Conservation (phyloP, 306 rosid genomes). For the Gastrolobium bilobum region DNA sequence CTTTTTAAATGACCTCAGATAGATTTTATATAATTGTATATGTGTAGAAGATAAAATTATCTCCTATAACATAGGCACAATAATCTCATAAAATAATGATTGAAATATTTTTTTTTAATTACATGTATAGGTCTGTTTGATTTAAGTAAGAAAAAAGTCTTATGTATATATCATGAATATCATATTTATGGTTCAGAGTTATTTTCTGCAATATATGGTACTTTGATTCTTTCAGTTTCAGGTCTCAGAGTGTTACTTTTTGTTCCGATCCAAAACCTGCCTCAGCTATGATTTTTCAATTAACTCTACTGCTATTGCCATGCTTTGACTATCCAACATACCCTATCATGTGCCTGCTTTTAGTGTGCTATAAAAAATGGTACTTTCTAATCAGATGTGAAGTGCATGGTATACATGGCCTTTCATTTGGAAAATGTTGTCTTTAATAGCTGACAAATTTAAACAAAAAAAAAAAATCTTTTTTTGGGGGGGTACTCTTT, state of each 20-base stretch:
- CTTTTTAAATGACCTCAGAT: no score
- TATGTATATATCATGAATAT: neutral
- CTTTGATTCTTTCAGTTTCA: constrained; percentile 15
- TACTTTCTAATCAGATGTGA: constrained; percentile 11
- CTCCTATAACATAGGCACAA: no score
- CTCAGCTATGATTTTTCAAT: constrained; percentile 31
- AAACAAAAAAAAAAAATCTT: neutral
- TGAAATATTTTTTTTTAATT: neutral
- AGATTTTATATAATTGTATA: no score
- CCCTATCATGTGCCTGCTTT: constrained; percentile 5
- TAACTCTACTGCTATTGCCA: neutral
- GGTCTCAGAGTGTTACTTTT: neutral
- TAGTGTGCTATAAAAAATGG: neutral
- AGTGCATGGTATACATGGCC: neutral
- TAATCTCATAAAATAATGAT: neutral
- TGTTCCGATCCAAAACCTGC: constrained; percentile 14
- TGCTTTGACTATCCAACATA: constrained; percentile 21
- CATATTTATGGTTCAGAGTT: neutral
- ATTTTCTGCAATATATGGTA: neutral
- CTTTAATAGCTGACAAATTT: neutral
- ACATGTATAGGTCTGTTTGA: neutral
- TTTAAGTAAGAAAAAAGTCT: neutral
- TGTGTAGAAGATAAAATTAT: no score
- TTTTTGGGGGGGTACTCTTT: neutral
- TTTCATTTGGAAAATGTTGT: constrained; percentile 18